Percentiles rank a stretch among this genome's conserved stretches.
These are phyloP conservation scores for Ceratocystis ficicola DNA, from an alignment of 2,329 filamentous ascomycete species.

Conservation along the genomic window DNA sequence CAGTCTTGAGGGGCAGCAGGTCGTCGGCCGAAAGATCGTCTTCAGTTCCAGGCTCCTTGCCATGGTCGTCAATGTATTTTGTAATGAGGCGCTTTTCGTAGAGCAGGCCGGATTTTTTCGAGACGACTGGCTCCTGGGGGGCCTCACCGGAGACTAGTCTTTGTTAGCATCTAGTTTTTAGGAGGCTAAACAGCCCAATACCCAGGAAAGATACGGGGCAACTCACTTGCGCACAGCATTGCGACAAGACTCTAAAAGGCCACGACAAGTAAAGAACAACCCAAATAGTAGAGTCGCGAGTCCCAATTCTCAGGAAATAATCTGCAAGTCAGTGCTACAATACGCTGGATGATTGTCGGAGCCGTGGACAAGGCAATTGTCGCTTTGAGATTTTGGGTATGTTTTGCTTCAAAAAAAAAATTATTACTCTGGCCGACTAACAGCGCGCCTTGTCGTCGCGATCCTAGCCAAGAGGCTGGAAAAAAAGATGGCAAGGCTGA, in stretches of 20 bases:
- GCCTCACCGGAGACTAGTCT: slow-evolving; percentile 81
- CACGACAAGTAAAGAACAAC: neutral
- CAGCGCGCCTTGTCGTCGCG: slow-evolving; percentile 10
- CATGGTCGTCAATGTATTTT: slow-evolving; percentile 85
- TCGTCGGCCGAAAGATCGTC: slow-evolving; percentile 76
- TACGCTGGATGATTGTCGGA: neutral
- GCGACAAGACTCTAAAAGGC: slow-evolving; percentile 25
- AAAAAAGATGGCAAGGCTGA: slow-evolving; percentile 22
- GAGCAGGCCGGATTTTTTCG: slow-evolving; percentile 82
- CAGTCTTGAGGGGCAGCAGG: slow-evolving; percentile 73
- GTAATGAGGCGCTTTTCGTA: slow-evolving; percentile 95
- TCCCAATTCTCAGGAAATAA: neutral
- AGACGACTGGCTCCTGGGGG: slow-evolving; percentile 87
- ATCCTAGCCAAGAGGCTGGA: slow-evolving; percentile 17
- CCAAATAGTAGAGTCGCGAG: neutral
- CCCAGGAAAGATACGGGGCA: neutral
- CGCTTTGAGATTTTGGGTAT: neutral
- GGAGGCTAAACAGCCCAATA: too few species aligned
- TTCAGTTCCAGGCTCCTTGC: slow-evolving; percentile 80
- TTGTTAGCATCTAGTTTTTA: neutral
- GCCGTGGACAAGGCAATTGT: neutral
- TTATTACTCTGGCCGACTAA: neutral
- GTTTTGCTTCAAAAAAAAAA: neutral
- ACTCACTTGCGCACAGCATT: slow-evolving; percentile 41
- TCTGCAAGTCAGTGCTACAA: neutral